Base-by-base conservation (phyloP, 768 basidiomycete genomes). In the Hebeloma cylindrosporum region DNA sequence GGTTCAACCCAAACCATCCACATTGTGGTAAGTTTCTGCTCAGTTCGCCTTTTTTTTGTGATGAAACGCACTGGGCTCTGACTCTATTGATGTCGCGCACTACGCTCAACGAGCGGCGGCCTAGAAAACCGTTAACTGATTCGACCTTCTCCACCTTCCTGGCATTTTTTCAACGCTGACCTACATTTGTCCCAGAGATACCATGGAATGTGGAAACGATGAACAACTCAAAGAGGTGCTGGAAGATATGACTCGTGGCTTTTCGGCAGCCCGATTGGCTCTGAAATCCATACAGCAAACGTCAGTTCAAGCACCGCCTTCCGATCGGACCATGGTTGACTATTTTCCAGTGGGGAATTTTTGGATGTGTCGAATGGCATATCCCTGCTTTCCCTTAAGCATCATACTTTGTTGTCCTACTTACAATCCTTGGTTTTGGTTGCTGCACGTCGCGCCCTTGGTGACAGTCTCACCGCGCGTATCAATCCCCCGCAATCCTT, bases 321-420 rank as follows among this genome's bases (percentile, higher is more conserved):
- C 39, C 18, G 7, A 22, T 10, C 22, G 20, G 21, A 38, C 42
- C 34, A 36, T 34, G 11, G 22, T 50, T 50, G 35, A 48, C 45
- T 42, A 39, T 35, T 40, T 55, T 40, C 36, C 50, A 69, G 53
- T 48, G 57, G 36, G 36, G 54, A 56, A 50, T 60, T 51, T 35
- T 62, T 74, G 14, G 74, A 86, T 49, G 78, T 74, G 8, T 76
- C 73, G 56, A 77, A 89, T 22, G 96, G 96, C 28, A 91, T 99
- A 49, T 97, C 96, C 0, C 74, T 99, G 4, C 73, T 99, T 17
- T 88, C 90, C 8, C 67, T 93, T 38, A 94, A 96, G 67, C 86
- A 93, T 54, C 80, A 93, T 42, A 63, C 88, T 16, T 74, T 96
- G 48, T 66, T 97, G 3, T 85, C 85, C 2, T 95, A 96, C 62